Evolutionary conservation across 805 yeast genomes (phyloP).

Genomic region (Komagataella populi): DNA sequence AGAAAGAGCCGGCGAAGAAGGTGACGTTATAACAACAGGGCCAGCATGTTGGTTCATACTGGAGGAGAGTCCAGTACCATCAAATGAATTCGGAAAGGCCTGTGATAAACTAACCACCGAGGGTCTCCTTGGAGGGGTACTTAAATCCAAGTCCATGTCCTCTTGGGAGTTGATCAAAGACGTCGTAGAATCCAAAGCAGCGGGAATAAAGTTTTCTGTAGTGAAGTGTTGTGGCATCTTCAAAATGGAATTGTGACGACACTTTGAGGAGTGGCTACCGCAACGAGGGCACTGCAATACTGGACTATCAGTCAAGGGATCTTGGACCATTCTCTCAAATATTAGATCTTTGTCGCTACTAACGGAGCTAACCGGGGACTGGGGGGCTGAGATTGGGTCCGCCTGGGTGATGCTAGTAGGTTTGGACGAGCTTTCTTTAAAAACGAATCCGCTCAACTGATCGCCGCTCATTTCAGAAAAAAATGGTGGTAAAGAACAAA

Average conservation of each 20-base stretch:
- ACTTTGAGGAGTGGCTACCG: constrained; percentile 2
- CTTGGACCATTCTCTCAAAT: constrained; percentile 58
- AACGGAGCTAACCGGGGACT: background rate
- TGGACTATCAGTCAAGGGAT: constrained; percentile 20
- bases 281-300: constrained; percentile 4
- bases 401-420: background rate
- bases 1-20: constrained; percentile 14
- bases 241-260: constrained; percentile 11
- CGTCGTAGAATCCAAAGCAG: constrained; percentile 38
- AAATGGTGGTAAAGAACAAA: background rate
- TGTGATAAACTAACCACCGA: constrained; percentile 33
- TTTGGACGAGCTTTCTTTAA: background rate
- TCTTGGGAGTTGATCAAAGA: constrained; percentile 24
- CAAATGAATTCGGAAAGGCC: constrained; percentile 4
- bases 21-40: constrained; percentile 22
- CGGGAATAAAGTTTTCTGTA: constrained; percentile 39
- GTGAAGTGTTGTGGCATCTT: constrained; percentile 24
- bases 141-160: constrained; percentile 33
- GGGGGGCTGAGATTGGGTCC: background rate
- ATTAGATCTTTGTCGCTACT: constrained; percentile 26
- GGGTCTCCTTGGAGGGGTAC: constrained; percentile 34
- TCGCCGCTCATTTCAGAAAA: background rate
- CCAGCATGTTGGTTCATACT: constrained; percentile 14
- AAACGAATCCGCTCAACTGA: background rate
- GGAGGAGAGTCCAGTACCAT: constrained; percentile 1